Evolutionary conservation across 257 asterid species (phyloP).

Genomic region (Perilla frutescens): DNA sequence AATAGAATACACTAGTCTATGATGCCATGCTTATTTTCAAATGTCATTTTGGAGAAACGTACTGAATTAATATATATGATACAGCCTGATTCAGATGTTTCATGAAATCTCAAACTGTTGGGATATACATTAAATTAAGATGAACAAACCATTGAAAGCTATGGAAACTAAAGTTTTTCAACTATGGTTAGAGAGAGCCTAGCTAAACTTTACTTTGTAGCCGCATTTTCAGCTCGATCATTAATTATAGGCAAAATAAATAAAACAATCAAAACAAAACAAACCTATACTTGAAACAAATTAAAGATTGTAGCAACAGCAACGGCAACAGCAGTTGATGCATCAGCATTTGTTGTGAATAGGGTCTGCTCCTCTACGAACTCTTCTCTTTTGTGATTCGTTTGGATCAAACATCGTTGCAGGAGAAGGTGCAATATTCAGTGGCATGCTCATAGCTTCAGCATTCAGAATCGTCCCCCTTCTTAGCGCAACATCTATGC

Average conservation of each 20-base stretch:
- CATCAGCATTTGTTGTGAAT: conserved; percentile 74
- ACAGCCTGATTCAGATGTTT: neutral
- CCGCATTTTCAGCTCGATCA: conserved; percentile 36
- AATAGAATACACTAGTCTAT: no score
- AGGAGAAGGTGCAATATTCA: conserved; percentile 63
- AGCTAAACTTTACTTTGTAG: conserved; percentile 30
- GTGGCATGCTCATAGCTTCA: conserved; percentile 44
- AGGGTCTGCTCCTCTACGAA: conserved; percentile 80
- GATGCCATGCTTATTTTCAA: neutral
- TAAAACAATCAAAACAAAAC: conserved; percentile 41
- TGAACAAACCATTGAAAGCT: conserved; percentile 21
- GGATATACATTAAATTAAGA: conserved; percentile 34
- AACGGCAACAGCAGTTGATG: neutral
- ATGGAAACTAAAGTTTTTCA: conserved; percentile 27
- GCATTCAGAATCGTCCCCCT: conserved; percentile 49
- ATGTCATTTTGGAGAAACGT: neutral
- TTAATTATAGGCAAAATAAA: conserved; percentile 37
- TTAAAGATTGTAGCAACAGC: conserved; percentile 28
- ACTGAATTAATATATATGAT: no score
- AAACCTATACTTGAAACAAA: conserved; percentile 43
- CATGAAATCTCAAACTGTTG: neutral
- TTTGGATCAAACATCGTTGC: conserved; percentile 61
- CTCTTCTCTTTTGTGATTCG: conserved; percentile 68
- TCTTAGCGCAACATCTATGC: conserved; percentile 58
- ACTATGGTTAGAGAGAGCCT: conserved; percentile 34